Percentiles rank a stretch among this genome's conserved stretches.
These are phyloP conservation scores for Lentinula detonsa DNA, from an alignment of 768 basidiomycete genomes.

Conservation along the genomic window DNA sequence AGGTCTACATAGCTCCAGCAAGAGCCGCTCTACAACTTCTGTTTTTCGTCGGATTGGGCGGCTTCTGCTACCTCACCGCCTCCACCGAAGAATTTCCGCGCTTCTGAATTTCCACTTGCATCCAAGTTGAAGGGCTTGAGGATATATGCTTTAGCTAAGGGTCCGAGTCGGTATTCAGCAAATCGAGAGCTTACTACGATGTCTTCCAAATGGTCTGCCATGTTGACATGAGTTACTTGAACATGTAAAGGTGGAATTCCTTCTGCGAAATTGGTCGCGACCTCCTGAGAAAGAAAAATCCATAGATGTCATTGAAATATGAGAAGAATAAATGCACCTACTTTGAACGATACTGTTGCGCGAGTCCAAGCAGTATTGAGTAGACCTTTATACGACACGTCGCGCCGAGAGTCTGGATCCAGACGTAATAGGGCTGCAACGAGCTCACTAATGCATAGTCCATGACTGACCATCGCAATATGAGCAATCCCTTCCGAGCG, in stretches of 20 bases:
- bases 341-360: conserved; percentile 41
- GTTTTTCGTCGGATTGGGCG: background rate
- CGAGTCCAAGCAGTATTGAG: conserved; percentile 75
- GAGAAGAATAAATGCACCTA: conserved; percentile 10
- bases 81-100: conserved; percentile 31
- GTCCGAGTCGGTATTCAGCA: background rate
- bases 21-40: conserved; percentile 2
- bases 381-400: conserved; percentile 38
- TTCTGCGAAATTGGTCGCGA: conserved; percentile 11
- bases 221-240: conserved; percentile 29
- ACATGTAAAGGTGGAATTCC: conserved; percentile 26
- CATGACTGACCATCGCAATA: conserved; percentile 70
- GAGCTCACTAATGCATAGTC: conserved; percentile 61
- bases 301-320: background rate
- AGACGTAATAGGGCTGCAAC: conserved; percentile 47
- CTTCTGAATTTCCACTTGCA: conserved; percentile 21
- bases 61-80: background rate
- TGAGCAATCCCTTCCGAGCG: conserved; percentile 33
- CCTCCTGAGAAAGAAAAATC: background rate
- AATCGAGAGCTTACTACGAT: conserved; percentile 16
- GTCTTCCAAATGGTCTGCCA: conserved; percentile 24
- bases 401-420: conserved; percentile 38
- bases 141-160: background rate
- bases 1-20: background rate
- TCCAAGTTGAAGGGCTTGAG: conserved; percentile 8